Percentiles rank a stretch among this genome's conserved stretches.
phyloP scores from a whole-genome alignment of 495 filamentous ascomycete genomes.

The Trichocladium antarcticum region DNA sequence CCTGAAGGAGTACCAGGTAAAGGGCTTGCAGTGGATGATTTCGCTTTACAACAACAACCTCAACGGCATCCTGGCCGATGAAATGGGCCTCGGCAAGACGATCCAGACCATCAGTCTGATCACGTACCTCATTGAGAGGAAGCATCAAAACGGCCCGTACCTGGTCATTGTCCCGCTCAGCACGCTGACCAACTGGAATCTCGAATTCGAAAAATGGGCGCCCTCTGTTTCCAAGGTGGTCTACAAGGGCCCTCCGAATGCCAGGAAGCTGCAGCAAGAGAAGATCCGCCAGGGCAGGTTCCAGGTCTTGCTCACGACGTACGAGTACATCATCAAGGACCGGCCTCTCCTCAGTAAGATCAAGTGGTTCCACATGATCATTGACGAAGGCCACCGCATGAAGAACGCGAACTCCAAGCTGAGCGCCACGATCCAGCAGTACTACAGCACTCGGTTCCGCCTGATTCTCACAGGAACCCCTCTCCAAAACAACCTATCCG shows the following conservation, averaged over 20 bases:
- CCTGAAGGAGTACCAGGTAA: conserved; percentile 94
- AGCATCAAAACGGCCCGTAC: conserved; percentile 85
- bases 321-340: conserved; percentile 99
- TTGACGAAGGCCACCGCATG: conserved; percentile 99
- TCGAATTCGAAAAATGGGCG: conserved; percentile 99
- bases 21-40: conserved; percentile 98
- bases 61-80: conserved; percentile 95
- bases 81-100: conserved; percentile 99
- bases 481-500: conserved; percentile 91
- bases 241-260: conserved; percentile 89
- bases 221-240: conserved; percentile 75
- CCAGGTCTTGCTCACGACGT: conserved; percentile 92
- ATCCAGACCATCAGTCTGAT: conserved; percentile 98
- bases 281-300: conserved; percentile 90
- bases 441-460: conserved; percentile 89
- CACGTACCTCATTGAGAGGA: conserved; percentile 92
- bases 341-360: conserved; percentile 88
- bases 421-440: conserved; percentile 84
- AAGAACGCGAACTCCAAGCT: conserved; percentile 98
- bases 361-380: conserved; percentile 99
- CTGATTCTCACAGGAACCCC: conserved; percentile 96
- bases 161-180: conserved; percentile 93
- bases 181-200: conserved; percentile 96
- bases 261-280: conserved; percentile 82
- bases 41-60: conserved; percentile 99